Evolutionary conservation across 192 early-diverging fungal genomes (phyloP), one percentile per base, ranked within the genome.

Genomic region (Podila epigama): DNA sequence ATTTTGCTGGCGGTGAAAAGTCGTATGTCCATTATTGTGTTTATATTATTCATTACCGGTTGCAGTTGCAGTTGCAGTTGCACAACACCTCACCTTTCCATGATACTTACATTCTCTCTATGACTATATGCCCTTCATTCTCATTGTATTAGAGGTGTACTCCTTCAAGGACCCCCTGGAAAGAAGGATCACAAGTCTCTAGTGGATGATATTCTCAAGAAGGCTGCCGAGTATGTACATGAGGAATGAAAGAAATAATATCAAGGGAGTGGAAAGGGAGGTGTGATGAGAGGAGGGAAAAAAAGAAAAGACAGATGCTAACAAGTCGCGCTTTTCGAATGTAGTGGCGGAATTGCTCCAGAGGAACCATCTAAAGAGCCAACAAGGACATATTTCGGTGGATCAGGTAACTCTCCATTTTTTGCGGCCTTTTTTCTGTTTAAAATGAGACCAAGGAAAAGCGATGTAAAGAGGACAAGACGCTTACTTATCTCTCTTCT

Each of bases 1-100:
- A 88, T 68, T 99, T 92, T 86, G 89, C 96, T 20, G 97, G 96
- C 5, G 97, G 97, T 32, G 97, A 97, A 80, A 94, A 93, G 77
- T 96, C 93, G 82, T 96, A 87, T n/a, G 94, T 90, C 41, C 4
- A 36, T 51, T 2, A 51, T 53, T 70, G 31, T 25, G 18, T 66
- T n/a, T 10, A 16, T 12, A 12, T 3, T 3, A 42, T 12, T 42
- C 1, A n/a, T 1, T 1, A n/a, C 41, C n/a, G 41, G 27, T 40
- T 65, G 8, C 4, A 60, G 5, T 51, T 51, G n/a, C 20, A 35
- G 12, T 32, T 67, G 13, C 37, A 41, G 59, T 35, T 16, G 27
- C 32, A 22, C 25, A 27, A 15, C 8, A 2, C 20, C 25, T 27
- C 44, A 4, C 40, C 20, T 22, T 37, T 63, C 28, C 33, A 48